A percentile compares a stretch with the other conserved stretches of the same genome.
Conservation (phyloP, 1,139 yeast genomes). For the Yamadazyma membranifaciens region DNA sequence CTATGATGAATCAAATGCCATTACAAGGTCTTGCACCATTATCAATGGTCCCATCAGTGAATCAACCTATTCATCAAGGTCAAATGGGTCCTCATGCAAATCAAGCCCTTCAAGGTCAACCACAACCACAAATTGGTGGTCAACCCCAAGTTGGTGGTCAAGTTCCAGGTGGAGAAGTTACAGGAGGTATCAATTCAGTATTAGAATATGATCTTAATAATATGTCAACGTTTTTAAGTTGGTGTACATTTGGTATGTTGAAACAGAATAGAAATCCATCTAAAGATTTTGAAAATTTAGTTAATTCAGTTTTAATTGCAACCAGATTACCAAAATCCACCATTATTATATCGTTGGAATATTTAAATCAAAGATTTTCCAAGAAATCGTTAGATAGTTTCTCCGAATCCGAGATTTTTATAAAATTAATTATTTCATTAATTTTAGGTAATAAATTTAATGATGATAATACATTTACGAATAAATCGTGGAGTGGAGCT, state of each 20-base stretch:
- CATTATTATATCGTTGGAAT: slow-evolving; percentile 73
- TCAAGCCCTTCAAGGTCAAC: slow-evolving; percentile 4
- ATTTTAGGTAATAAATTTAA: slow-evolving; percentile 90
- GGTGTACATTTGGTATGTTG: slow-evolving; percentile 64
- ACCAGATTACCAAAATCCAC: slow-evolving; percentile 86
- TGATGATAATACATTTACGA: slow-evolving; percentile 95
- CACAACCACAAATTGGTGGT: neutral
- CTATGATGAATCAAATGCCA: neutral
- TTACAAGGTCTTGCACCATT: neutral
- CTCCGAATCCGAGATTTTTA: slow-evolving; percentile 50
- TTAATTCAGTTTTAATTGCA: slow-evolving; percentile 75
- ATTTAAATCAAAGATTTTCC: slow-evolving; percentile 52
- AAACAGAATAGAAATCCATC: slow-evolving; percentile 50
- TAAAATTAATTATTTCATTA: slow-evolving; percentile 65
- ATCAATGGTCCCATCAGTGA: neutral
- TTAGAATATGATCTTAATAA: slow-evolving; percentile 74
- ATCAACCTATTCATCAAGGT: neutral
- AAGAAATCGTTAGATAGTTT: slow-evolving; percentile 25
- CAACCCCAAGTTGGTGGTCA: neutral
- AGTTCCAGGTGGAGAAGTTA: slow-evolving; percentile 8
- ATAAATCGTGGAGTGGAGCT: slow-evolving; percentile 93
- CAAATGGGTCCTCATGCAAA: neutral
- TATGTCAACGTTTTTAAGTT: slow-evolving; percentile 75
- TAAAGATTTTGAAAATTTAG: slow-evolving; percentile 55
- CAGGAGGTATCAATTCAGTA: slow-evolving; percentile 74